Evolutionary conservation across 305 asterid species (phyloP), one percentile per base, ranked within the genome.

Genomic region (Fraxinus latifolia): DNA sequence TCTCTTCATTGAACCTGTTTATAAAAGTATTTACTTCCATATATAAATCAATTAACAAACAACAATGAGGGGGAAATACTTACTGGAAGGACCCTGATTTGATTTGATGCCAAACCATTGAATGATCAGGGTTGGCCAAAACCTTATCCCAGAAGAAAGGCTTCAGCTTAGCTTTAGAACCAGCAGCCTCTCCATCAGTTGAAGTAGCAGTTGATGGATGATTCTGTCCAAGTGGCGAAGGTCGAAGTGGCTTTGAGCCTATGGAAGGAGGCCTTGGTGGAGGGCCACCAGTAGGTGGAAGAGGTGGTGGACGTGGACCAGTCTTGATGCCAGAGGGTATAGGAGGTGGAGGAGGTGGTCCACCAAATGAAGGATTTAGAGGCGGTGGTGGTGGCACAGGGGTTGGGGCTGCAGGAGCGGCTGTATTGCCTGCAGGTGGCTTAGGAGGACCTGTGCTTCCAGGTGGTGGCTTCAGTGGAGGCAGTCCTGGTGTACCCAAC

Each of bases 61-160:
- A 80, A 19, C 12, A 77, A 83, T 3, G 36, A n/a, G 50, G 85
- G 67, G 68, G 80, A 80, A 72, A 79, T 65, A 90, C 99, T 91
- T 89, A 94, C 98, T 94, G 99, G 88, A 96, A 96, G 14, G 98
- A 96, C 81, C 99, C 99, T 29, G 98, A 87, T 85, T 92, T 96
- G 81, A 96, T 93, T 85, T 93, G 98, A 91, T 96, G 95, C 99
- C 99, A 96, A 84, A 94, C 99, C 99, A 96, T 96, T 36, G 99
- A 94, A 67, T 89, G 90, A 83, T 91, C 96, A 67, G 98, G 98
- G 83, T 92, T 94, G 44, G 98, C 96, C 88, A 92, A 83, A 77
- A 96, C 99, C 83, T 96, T 96, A 87, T 96, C 99, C 99, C 99
- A 96, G 85, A 96, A 96, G 92, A 96, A 96, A 23, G 99, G 99